Evolutionary conservation across 2,329 filamentous ascomycete genomes (phyloP).

Genomic region (Penicillium sp.): DNA sequence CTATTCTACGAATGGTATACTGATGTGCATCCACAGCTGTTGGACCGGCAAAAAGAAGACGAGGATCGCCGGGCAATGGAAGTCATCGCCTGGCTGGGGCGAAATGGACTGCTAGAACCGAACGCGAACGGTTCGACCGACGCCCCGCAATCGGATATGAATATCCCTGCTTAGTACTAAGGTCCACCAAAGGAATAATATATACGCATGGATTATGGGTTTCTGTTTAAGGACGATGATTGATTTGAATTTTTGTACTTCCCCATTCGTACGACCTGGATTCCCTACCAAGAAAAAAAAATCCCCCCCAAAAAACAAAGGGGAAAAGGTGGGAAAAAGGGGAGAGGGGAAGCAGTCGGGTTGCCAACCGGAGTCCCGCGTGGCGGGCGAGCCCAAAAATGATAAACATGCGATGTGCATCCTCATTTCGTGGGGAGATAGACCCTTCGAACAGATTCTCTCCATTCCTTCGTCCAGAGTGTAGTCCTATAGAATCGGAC

Average conservation of each 20-base stretch:
- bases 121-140: conserved; percentile 7
- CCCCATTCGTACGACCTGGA: background rate
- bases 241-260: no score
- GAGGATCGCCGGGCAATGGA: conserved; percentile 47
- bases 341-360: background rate
- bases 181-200: no score
- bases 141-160: background rate
- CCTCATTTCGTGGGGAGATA: background rate
- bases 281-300: background rate
- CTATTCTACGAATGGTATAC: background rate
- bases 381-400: conserved; percentile 4
- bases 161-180: background rate
- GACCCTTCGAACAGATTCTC: no score
- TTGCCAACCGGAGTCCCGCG: conserved; percentile 1
- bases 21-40: conserved; percentile 34
- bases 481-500: background rate
- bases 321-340: background rate
- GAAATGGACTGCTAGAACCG: conserved; percentile 44
- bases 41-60: conserved; percentile 49
- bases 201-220: no score
- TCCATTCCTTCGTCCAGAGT: no score
- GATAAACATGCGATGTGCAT: conserved; percentile 4
- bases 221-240: no score
- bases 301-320: no score
- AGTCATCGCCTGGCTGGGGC: conserved; percentile 48